Base-by-base conservation (phyloP, 805 yeast genomes). In the Ogataea wickerhamii region DNA sequence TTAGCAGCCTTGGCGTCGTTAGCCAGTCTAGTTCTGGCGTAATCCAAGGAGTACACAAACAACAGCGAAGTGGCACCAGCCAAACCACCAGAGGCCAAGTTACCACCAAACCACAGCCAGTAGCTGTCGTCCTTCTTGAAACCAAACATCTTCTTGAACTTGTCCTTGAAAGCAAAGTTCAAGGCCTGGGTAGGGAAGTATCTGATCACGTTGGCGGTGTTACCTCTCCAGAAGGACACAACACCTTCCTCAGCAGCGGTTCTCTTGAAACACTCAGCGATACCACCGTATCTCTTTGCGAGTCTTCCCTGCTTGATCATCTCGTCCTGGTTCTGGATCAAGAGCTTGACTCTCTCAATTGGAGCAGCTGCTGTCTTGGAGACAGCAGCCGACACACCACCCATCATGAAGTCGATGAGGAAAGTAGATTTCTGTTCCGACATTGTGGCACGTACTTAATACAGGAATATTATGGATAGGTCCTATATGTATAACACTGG, bases 151-250 rank as follows among this genome's bases (percentile, higher is more conserved):
- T 80, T 79, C 82, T 88, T 88, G 77, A 89, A 86, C 76, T 87
- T 85, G 71, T 89, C 97, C 79, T 88, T 89, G 91, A 88, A 89
- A 63, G 97, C 97, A 64, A 88, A 89, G 84, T 88, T 88, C 67
- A 88, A 80, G 61, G 97, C 97, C 76, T 88, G 97, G 70, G 97
- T 89, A 71, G 97, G 97, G 95, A 88, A 88, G 82, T 89, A 88
- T 79, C 97, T 86, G 76, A 88, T 82, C 68, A 88, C 97, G 74
- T 88, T 88, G 63, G 97, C 97, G 54, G 96, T 89, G 89, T 88
- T 88, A 80, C 97, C 97, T 84, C 96, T 84, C 97, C 97, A 88
- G 91, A 88, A 87, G 51, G 97, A 73, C 55, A 72, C 76, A 51
- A 85, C 63, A 81, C 97, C 97, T 77, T 88, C 97, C 57, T 83